Base-by-base conservation (phyloP, 176 grass and related monocot species). In the Dendrocalamus sinicus region DNA sequence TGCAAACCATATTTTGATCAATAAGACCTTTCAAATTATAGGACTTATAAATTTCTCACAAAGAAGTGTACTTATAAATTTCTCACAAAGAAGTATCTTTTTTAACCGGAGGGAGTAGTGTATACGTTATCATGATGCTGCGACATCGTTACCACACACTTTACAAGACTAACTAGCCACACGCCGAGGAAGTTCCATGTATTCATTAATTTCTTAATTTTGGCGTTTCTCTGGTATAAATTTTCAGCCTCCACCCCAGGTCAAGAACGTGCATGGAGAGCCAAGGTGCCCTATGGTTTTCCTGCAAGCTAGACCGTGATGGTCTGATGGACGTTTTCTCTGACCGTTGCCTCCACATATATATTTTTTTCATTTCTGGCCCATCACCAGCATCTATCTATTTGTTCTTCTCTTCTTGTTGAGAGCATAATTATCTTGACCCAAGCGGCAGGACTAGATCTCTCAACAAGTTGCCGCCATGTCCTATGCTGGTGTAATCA, bases 321-420 rank as follows among this genome's bases (percentile, higher is more conserved):
- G 79, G 65, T 10, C 45, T 44, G 50, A 68, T 57, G 79, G 65
- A 15, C 45, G 26, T 52, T 70, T n/a, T 0, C 39, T 39, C 30
- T 66, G 71, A 39, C 45, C 72, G 19, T 16, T 23, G 39, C 46
- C 60, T 65, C 51, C 37, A 20, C 81, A 59, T 70, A 24, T 37
- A n/a, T n/a, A n/a, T n/a, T n/a, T 2, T 32, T 32, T 30, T 23
- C 51, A 37, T 70, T 39, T 70, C 52, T 23, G 9, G 40, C 64
- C 73, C n/a, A 59, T 64, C 28, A 53, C 19, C 15, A 0, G 12
- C 43, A 0, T 3, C 45, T 7, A 54, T 58, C 37, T 19, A 2
- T 60, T 60, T 88, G 86, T 88, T 69, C 72, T 32, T 76, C 51
- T 76, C 50, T 46, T 59, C 48, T 76, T 88, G 72, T 88, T 50